Percentiles rank a stretch among this genome's conserved stretches.
These are phyloP conservation scores for Penicillium sp. DNA, from an alignment of 2,329 filamentous ascomycete genomes.

Conservation along the genomic window DNA sequence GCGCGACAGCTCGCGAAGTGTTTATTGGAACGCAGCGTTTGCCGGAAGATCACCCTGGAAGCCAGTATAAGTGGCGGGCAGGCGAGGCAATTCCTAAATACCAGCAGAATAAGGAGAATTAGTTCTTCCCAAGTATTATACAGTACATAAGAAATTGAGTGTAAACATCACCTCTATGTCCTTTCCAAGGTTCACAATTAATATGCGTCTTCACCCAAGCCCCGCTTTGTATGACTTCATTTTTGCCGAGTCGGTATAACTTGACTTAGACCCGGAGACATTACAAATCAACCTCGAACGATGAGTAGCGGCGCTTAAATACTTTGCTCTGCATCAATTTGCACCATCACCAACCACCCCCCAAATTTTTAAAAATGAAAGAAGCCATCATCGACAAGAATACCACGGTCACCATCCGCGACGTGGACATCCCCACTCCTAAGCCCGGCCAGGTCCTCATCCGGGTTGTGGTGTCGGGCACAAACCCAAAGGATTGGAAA, in stretches of 20 bases:
- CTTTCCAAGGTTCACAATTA: too few relatives aligned
- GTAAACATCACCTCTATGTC: too few relatives aligned
- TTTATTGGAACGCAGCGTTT: slow-evolving; percentile 4
- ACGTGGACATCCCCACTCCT: slow-evolving; percentile 45
- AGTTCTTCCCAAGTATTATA: not conserved
- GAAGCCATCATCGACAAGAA: slow-evolving; percentile 40
- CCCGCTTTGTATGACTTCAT: not conserved
- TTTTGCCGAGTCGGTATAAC: not conserved
- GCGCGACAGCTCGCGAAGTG: slow-evolving; percentile 6
- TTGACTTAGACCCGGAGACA: not conserved
- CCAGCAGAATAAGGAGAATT: not conserved
- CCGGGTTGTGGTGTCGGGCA: slow-evolving; percentile 42
- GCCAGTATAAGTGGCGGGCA: slow-evolving; percentile 6
- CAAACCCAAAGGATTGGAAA: slow-evolving; percentile 53
- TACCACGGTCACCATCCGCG: slow-evolving; percentile 39
- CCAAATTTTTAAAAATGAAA: slow-evolving; percentile 35
- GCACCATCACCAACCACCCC: not conserved
- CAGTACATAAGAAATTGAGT: not conserved
- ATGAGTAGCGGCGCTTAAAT: not conserved
- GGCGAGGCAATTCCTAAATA: slow-evolving; percentile 1
- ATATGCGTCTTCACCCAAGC: not conserved
- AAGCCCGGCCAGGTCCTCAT: slow-evolving; percentile 40
- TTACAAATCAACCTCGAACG: not conserved
- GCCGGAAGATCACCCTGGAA: slow-evolving; percentile 8
- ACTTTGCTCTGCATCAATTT: too few relatives aligned